A percentile compares a stretch with the other conserved stretches of the same genome.
Evolutionary conservation across 148 eudicot species (phyloP).

Genomic region (Salicornia ramosissima): DNA sequence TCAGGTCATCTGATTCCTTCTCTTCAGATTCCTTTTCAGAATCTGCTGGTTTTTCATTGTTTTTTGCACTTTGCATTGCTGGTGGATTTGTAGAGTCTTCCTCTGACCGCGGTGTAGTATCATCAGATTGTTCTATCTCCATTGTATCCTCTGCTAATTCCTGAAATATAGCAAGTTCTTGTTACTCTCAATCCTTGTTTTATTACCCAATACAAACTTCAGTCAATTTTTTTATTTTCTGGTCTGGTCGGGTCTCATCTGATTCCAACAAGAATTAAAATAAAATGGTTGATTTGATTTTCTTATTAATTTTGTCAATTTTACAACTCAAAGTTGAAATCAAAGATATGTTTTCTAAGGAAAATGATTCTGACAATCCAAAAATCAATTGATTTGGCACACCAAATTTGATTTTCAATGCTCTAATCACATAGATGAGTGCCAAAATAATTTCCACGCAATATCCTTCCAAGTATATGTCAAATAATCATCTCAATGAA

Average conservation of each 20-base stretch:
- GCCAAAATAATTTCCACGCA: no score
- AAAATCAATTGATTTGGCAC: no score
- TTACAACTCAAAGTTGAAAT: background rate
- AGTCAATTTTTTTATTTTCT: no score
- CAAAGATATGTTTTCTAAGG: no score
- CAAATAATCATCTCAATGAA: no score
- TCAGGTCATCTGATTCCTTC: slow-evolving; percentile 37
- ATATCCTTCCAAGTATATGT: no score
- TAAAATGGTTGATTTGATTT: background rate
- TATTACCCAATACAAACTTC: background rate
- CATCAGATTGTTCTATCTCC: slow-evolving; percentile 28
- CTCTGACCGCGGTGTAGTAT: slow-evolving; percentile 18
- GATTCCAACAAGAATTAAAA: background rate
- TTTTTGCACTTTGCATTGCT: slow-evolving; percentile 28
- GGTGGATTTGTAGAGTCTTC: slow-evolving; percentile 25
- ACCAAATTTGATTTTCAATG: no score
- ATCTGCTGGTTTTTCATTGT: slow-evolving; percentile 35
- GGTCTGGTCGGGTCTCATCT: background rate
- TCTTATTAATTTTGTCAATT: background rate
- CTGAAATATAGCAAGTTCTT: slow-evolving; percentile 32
- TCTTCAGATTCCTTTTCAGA: slow-evolving; percentile 42
- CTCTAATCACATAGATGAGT: no score
- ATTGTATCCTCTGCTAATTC: slow-evolving; percentile 32
- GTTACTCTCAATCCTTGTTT: slow-evolving; percentile 14
- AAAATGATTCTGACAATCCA: no score